These are phyloP conservation scores for Talaromyces sp. DNA, from an alignment of 2,329 filamentous ascomycete species.

Conservation along the genomic window DNA sequence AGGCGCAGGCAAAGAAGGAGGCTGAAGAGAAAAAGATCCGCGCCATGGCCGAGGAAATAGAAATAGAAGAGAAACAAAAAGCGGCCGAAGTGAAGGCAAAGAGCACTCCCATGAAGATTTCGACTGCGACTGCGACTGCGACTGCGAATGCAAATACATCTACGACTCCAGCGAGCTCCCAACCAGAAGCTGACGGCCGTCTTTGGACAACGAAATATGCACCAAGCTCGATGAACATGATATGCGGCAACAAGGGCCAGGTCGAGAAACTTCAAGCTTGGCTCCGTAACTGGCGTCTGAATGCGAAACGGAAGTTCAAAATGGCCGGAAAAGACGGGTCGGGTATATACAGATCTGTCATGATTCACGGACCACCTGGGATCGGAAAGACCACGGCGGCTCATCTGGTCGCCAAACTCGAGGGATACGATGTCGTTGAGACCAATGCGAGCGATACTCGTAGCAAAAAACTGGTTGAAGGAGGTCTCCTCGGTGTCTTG, in stretches of 20 bases:
- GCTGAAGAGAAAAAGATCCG: slow-evolving; percentile 79
- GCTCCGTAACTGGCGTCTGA: slow-evolving; percentile 77
- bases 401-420: slow-evolving; percentile 86
- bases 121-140: slow-evolving; percentile 25
- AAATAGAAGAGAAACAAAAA: slow-evolving; percentile 65
- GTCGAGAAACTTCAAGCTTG: slow-evolving; percentile 88
- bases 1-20: slow-evolving; percentile 77
- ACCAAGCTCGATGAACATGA: slow-evolving; percentile 75
- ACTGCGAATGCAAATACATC: slow-evolving; percentile 2
- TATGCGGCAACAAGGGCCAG: slow-evolving; percentile 87
- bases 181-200: slow-evolving; percentile 54
- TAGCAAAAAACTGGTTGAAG: slow-evolving; percentile 93
- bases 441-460: slow-evolving; percentile 93
- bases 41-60: slow-evolving; percentile 78
- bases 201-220: slow-evolving; percentile 97
- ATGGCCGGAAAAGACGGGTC: slow-evolving; percentile 78
- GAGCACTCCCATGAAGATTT: slow-evolving; percentile 46
- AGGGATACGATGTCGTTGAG: slow-evolving; percentile 90
- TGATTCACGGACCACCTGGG: slow-evolving; percentile 90
- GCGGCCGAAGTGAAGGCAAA: slow-evolving; percentile 47
- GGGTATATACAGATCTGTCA: slow-evolving; percentile 80
- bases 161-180: slow-evolving; percentile 30
- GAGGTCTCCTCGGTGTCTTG: slow-evolving; percentile 80
- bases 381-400: slow-evolving; percentile 98
- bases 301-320: slow-evolving; percentile 76